These are phyloP conservation scores for Gaeumannomyces sp. DNA, from an alignment of 2,329 filamentous ascomycete species.

Conservation along the genomic window DNA sequence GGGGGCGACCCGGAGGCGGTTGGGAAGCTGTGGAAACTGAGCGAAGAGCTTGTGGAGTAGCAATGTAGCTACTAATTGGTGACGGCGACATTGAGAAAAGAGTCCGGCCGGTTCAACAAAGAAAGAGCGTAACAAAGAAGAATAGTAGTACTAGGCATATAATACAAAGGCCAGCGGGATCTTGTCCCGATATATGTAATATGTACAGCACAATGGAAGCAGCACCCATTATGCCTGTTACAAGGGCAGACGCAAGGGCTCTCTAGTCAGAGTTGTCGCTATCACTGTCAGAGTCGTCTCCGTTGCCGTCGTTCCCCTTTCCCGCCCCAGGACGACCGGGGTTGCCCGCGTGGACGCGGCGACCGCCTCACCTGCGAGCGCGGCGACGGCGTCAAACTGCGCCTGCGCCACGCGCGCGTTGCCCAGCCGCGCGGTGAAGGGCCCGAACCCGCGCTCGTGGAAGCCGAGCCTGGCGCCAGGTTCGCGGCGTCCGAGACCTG, in stretches of 20 bases:
- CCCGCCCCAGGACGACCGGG: conserved; percentile 16
- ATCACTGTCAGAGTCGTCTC: conserved; percentile 16
- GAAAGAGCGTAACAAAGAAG: background rate
- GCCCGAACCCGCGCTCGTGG: conserved; percentile 26
- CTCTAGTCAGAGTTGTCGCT: conserved; percentile 15
- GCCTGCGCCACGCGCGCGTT: conserved; percentile 24
- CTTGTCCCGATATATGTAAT: background rate
- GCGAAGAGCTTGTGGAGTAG: background rate
- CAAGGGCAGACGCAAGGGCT: too few relatives aligned
- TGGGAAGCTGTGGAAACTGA: background rate
- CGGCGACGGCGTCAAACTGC: conserved; percentile 33
- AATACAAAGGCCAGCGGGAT: background rate
- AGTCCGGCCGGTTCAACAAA: too few relatives aligned
- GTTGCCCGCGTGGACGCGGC: conserved; percentile 18
- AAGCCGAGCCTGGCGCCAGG: conserved; percentile 22
- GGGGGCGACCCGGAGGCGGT: background rate
- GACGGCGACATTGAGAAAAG: background rate
- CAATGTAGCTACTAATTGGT: background rate
- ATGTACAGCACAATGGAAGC: background rate
- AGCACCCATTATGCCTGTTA: too few relatives aligned
- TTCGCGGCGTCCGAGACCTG: conserved; percentile 18
- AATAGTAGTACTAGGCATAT: background rate
- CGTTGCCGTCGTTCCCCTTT: conserved; percentile 15
- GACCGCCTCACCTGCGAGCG: conserved; percentile 28
- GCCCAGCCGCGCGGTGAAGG: conserved; percentile 25